Base-by-base conservation (phyloP, 1,284 basidiomycete genomes). In the Cryptococcus jaspeensis region DNA sequence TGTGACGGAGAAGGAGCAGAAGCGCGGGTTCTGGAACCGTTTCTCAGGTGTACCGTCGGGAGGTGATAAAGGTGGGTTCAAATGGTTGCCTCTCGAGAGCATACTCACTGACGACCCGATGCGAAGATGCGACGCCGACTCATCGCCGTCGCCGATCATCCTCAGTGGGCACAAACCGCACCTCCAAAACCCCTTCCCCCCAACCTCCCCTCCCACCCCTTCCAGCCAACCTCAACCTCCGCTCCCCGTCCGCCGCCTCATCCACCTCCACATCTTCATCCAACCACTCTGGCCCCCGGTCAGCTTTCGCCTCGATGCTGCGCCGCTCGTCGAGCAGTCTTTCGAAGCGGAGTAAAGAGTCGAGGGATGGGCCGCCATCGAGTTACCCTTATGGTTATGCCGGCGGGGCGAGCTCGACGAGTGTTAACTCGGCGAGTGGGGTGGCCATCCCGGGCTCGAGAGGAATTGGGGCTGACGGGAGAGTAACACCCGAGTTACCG, bases 181-280 rank as follows among this genome's bases (percentile, higher is more conserved):
- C 37, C 15, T 12, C 50, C 13, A 40, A 53, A 1, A 38, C 55
- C 15, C 43, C 45, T 11, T 53, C 55, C 3, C 50, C 43, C 12
- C 52, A 60, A 23, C 67, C 70, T 11, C 72, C 72, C 1, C 53
- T 72, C 2, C 72, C 72, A 0, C 67, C 72, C 5, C 37, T 71
- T 11, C 72, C 72, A 32, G 28, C 28, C 28, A 32, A 32, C 2
- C 42, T 58, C 23, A 72, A 68, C 50, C 46, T 71, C 39, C 64
- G 68, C 5, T 69, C 72, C 1, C 61, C 67, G 6, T 67, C 64
- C 50, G 55, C 55, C 6, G 53, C 57, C 9, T 65, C 62, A 7
- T 45, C 50, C 18, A 52, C 51, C 16, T 63, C 63, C 1, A 43
- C 58, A 23, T 28, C 60, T 5, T 63, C 64, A 5, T 63, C 63